Percentiles rank a stretch among this genome's conserved stretches.
Evolutionary conservation across 2,329 filamentous ascomycete species (phyloP).

Genomic region (Trichoderma sp.): DNA sequence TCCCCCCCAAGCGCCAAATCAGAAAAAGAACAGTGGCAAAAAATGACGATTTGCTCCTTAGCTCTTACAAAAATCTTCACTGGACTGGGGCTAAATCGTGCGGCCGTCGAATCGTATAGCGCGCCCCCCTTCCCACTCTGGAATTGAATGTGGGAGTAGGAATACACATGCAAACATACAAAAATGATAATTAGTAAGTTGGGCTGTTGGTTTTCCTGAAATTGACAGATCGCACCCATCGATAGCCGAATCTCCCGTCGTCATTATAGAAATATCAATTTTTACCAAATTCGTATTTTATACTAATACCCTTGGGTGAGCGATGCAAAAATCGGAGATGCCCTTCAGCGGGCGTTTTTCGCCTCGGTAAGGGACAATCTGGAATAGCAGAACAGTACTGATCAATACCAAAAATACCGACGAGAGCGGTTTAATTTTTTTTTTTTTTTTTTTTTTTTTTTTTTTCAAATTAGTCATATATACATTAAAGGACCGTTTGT

Average conservation of each 20-base stretch:
- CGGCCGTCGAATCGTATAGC: conserved; percentile 12
- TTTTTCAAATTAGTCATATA: background rate
- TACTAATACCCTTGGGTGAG: background rate
- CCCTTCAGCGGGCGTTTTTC: background rate
- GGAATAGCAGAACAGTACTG: background rate
- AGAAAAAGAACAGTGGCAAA: background rate
- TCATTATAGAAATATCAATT: background rate
- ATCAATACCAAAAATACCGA: background rate
- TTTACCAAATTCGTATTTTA: background rate
- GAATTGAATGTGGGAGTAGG: background rate
- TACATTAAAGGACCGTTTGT: background rate
- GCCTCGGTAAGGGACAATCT: background rate
- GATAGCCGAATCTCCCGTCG: conserved; percentile 17
- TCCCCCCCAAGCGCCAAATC: background rate
- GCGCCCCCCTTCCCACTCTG: background rate
- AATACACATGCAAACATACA: too few species aligned
- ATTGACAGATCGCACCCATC: conserved; percentile 10
- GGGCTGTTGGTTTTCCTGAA: background rate
- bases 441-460: too few species aligned
- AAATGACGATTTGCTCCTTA: background rate
- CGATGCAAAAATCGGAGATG: background rate
- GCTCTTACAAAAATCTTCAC: conserved; percentile 15
- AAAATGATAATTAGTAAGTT: background rate
- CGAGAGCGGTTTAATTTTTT: too few species aligned
- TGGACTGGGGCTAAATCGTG: background rate